phyloP scores from a whole-genome alignment of 2,329 filamentous ascomycete species.

The Claviceps pusilla region DNA sequence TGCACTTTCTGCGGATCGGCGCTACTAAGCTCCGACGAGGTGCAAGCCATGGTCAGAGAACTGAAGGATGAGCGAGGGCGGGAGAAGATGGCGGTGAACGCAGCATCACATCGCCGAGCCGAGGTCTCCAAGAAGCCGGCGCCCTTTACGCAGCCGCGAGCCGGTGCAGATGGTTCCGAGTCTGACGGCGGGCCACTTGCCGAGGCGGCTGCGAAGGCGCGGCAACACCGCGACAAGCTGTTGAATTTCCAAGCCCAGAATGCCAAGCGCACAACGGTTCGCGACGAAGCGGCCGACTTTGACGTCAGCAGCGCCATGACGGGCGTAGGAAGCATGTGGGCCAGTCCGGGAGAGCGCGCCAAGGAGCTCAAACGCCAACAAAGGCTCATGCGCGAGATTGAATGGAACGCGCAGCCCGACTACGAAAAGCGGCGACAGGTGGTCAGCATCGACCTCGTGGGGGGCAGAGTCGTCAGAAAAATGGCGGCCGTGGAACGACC shows the following conservation, averaged over 20 bases:
- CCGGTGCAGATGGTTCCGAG: conserved; percentile 12
- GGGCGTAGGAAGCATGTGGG: conserved; percentile 52
- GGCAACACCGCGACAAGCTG: conserved; percentile 66
- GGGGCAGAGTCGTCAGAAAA: conserved; percentile 58
- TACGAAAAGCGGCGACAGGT: conserved; percentile 81
- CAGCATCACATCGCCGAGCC: conserved; percentile 49
- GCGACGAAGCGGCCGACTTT: conserved; percentile 64
- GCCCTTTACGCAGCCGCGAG: conserved; percentile 39
- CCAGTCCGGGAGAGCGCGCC: conserved; percentile 67
- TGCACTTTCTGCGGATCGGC: conserved; percentile 79
- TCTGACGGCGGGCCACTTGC: conserved; percentile 24
- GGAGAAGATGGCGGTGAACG: conserved; percentile 73
- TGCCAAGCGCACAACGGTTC: conserved; percentile 65
- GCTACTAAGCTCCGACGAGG: conserved; percentile 55
- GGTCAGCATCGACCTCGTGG: conserved; percentile 68
- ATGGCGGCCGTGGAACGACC: conserved; percentile 51
- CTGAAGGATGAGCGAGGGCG: conserved; percentile 73
- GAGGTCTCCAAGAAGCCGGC: conserved; percentile 48
- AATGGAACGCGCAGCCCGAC: conserved; percentile 71
- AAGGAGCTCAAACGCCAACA: conserved; percentile 75
- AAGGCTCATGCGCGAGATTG: conserved; percentile 66
- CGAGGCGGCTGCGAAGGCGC: conserved; percentile 52
- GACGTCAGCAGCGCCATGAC: conserved; percentile 33
- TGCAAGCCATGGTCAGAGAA: conserved; percentile 73
- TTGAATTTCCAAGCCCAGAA: conserved; percentile 76